Evolutionary conservation across 495 filamentous ascomycete species (phyloP).

Genomic region (Penicillium flavigenum): DNA sequence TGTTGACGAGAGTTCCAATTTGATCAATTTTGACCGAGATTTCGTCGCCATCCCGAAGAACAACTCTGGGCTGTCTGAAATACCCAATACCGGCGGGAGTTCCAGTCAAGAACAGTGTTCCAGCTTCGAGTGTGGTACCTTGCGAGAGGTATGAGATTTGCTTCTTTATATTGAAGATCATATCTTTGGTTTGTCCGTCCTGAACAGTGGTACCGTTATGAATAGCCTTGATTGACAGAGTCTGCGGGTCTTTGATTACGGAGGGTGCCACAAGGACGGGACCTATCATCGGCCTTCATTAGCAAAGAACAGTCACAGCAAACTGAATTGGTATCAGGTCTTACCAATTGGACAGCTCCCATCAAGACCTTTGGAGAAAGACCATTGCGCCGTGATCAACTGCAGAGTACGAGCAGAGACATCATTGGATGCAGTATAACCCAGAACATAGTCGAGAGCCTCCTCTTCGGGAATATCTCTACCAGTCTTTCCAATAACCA

Average conservation of each 20-base stretch:
- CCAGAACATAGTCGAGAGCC: constrained; percentile 43
- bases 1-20: constrained; percentile 33
- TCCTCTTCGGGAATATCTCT: constrained; percentile 41
- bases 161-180: constrained; percentile 36
- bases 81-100: constrained; percentile 42
- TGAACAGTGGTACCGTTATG: constrained; percentile 31
- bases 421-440: constrained; percentile 45
- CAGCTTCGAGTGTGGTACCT: constrained; percentile 41
- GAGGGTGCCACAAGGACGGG: constrained; percentile 39
- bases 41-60: constrained; percentile 52
- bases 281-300: no score
- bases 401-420: constrained; percentile 41
- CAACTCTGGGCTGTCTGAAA: constrained; percentile 45
- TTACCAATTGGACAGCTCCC: constrained; percentile 36
- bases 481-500: constrained; percentile 42
- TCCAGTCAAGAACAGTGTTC: constrained; percentile 45
- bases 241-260: constrained; percentile 36
- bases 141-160: constrained; percentile 38
- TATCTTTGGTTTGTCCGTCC: constrained; percentile 31
- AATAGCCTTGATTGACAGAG: constrained; percentile 29
- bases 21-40: constrained; percentile 51
- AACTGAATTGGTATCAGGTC: no score
- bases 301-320: no score
- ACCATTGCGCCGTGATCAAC: constrained; percentile 38
- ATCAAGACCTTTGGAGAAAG: constrained; percentile 47